Evolutionary conservation across 2,329 filamentous ascomycete species (phyloP).

Genomic region (Bipolaris victoriae): DNA sequence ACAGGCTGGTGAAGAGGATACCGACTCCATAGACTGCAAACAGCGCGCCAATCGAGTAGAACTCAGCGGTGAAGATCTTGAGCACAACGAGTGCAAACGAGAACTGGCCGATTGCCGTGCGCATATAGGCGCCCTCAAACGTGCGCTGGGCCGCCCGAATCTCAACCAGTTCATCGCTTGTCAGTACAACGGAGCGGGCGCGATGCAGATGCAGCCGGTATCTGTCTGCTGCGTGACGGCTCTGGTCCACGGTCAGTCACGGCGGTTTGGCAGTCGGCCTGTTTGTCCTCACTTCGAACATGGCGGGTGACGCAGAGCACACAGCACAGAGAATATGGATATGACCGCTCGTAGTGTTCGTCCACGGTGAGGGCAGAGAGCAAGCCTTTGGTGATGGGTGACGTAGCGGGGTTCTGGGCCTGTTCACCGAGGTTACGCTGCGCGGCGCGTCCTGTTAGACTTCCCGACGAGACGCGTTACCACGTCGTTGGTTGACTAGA

Average conservation of each 20-base stretch:
- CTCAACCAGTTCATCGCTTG: constrained; percentile 85
- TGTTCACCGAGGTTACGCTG: constrained; percentile 7
- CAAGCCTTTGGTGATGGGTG: constrained; percentile 1
- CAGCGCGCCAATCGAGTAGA: constrained; percentile 95
- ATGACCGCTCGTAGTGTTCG: not conserved
- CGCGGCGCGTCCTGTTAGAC: not conserved
- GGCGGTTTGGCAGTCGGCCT: not conserved
- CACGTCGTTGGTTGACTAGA: not conserved
- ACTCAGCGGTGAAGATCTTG: constrained; percentile 95
- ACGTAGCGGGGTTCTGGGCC: constrained; percentile 15
- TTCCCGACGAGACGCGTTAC: not conserved
- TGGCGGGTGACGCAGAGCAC: constrained; percentile 2
- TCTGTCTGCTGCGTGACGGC: constrained; percentile 69
- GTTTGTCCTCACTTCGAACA: constrained; percentile 26
- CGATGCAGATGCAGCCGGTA: constrained; percentile 83
- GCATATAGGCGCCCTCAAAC: constrained; percentile 95
- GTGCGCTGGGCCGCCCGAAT: constrained; percentile 94
- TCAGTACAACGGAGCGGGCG: constrained; percentile 81
- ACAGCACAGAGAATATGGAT: not conserved
- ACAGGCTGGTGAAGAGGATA: constrained; percentile 80
- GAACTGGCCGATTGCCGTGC: constrained; percentile 93
- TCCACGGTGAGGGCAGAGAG: not conserved
- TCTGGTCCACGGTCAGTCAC: constrained; percentile 38
- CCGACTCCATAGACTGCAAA: constrained; percentile 91
- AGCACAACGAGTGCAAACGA: constrained; percentile 92